A percentile compares a stretch with the other conserved stretches of the same genome.
These are phyloP conservation scores for Zymoseptoria crescenta DNA, from an alignment of 2,329 filamentous ascomycete species.

Conservation along the genomic window DNA sequence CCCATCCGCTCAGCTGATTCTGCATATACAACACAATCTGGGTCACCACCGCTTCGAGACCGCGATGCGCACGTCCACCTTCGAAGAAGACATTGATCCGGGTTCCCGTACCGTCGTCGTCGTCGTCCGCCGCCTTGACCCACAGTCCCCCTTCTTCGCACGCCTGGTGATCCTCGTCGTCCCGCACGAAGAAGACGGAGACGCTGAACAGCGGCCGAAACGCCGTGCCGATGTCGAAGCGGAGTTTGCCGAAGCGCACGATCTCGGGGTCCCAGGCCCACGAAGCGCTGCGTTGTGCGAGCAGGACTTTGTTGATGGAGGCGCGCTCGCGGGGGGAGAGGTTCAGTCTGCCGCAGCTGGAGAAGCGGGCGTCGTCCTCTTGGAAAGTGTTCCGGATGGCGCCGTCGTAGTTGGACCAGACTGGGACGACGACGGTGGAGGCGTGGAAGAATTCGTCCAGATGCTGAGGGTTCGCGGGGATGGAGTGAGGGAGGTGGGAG, in stretches of 20 bases:
- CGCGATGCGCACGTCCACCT: too few species aligned
- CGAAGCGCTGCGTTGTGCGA: not conserved
- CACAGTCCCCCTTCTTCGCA: too few species aligned
- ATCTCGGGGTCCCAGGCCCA: not conserved
- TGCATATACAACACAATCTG: too few species aligned
- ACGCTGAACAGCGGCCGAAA: constrained; percentile 8
- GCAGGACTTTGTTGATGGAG: not conserved
- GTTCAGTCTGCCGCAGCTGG: constrained; percentile 5
- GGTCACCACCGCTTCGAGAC: too few species aligned
- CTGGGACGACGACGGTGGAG: constrained; percentile 6
- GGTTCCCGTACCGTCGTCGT: too few species aligned
- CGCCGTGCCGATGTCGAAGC: constrained; percentile 9
- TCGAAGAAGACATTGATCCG: too few species aligned
- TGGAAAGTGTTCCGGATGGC: constrained; percentile 1
- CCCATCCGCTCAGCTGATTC: too few species aligned
- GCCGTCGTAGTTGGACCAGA: constrained; percentile 18
- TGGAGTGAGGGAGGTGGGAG: constrained; percentile 4
- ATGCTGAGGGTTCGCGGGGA: not conserved
- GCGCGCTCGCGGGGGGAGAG: constrained; percentile 5
- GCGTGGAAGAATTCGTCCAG: constrained; percentile 1
- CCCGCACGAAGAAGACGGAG: not conserved
- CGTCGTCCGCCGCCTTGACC: too few species aligned
- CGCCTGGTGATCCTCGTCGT: too few species aligned
- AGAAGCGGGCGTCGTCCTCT: not conserved
- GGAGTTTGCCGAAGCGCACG: constrained; percentile 5